phyloP scores from a whole-genome alignment of 2,329 filamentous ascomycete species.

The Leptodontidium sp. region DNA sequence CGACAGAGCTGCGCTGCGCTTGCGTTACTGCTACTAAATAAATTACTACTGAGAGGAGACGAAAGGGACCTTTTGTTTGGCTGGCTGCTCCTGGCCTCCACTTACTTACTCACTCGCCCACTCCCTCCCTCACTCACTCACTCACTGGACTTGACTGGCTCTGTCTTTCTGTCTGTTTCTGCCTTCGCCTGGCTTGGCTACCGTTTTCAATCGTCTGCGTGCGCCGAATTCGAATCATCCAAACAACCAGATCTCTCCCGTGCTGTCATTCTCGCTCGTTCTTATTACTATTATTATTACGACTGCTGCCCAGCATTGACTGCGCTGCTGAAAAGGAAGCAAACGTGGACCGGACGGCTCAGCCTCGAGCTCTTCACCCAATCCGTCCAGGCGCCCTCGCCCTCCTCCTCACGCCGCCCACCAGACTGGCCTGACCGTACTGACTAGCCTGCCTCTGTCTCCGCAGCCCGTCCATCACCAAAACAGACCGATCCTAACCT shows the following conservation, averaged over 20 bases:
- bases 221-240: background rate
- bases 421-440: background rate
- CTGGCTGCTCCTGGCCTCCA: too few relatives aligned
- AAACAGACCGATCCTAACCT: conserved; percentile 6
- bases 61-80: too few relatives aligned
- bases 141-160: too few relatives aligned
- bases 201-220: conserved; percentile 6
- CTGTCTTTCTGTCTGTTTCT: background rate
- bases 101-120: too few relatives aligned
- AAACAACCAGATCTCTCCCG: background rate
- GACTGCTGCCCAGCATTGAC: background rate
- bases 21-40: too few relatives aligned
- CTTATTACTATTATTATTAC: background rate
- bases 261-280: background rate
- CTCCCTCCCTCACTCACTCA: too few relatives aligned
- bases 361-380: background rate
- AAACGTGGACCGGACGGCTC: background rate
- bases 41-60: too few relatives aligned
- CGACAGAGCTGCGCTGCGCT: too few relatives aligned
- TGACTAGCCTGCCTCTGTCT: conserved; percentile 1
- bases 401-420: background rate
- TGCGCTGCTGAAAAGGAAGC: background rate
- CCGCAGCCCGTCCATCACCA: conserved; percentile 16
- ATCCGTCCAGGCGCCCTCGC: conserved; percentile 5
- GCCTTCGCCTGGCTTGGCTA: conserved; percentile 13